Evolutionary conservation across 2,329 filamentous ascomycete genomes (phyloP).

Genomic region (Xylariales sp.): DNA sequence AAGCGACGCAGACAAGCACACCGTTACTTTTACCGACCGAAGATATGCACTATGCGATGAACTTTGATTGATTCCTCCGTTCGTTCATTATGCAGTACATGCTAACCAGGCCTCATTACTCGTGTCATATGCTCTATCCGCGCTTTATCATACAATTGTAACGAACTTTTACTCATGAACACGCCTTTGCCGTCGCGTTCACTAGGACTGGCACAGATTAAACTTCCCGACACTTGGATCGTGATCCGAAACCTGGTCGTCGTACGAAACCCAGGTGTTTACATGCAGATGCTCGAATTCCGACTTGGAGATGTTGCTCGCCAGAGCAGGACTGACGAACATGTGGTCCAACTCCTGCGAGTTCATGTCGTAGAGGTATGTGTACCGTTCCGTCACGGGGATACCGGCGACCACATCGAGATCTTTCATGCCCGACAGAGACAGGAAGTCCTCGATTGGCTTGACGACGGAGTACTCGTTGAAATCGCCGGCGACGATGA

Average conservation of each 20-base stretch:
- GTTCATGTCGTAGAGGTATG: constrained; percentile 67
- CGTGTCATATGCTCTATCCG: no score
- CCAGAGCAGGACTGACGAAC: constrained; percentile 54
- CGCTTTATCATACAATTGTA: no score
- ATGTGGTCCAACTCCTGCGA: constrained; percentile 67
- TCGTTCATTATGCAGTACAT: no score
- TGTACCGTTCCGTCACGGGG: constrained; percentile 57
- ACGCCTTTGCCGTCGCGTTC: no score
- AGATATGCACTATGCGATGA: no score
- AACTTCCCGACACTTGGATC: constrained; percentile 63
- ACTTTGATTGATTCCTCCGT: no score
- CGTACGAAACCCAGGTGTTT: constrained; percentile 60
- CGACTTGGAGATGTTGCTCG: constrained; percentile 26
- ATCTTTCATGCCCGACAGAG: constrained; percentile 52
- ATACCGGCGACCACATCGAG: constrained; percentile 56
- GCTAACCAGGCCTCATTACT: no score
- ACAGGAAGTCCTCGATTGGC: constrained; percentile 51
- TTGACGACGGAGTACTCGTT: constrained; percentile 65
- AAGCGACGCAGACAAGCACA: no score
- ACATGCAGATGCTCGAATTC: constrained; percentile 65
- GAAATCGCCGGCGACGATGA: constrained; percentile 64
- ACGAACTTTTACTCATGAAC: no score
- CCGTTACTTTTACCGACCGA: no score
- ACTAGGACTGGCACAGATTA: constrained; percentile 54
- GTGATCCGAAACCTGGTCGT: constrained; percentile 59